Conservation (phyloP, 139 green algal species). For the Chlorella sp. region DNA sequence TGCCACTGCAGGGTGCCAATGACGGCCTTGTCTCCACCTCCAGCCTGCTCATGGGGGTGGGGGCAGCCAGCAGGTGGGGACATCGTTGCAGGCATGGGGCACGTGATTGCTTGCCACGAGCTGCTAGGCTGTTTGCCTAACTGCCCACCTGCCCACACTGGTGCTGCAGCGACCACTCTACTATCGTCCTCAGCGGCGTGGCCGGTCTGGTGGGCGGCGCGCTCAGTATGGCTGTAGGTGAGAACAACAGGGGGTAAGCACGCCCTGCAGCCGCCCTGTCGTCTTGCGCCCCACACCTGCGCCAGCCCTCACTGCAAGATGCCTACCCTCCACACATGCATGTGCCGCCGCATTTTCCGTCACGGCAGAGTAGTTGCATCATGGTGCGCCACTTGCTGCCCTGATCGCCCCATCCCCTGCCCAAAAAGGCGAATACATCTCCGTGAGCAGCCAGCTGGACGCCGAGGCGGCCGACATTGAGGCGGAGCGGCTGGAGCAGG, state of each 20-base stretch:
- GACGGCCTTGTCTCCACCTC: slow-evolving; percentile 71
- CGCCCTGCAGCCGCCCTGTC: no score
- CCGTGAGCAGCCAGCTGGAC: slow-evolving; percentile 65
- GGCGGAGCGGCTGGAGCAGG: slow-evolving; percentile 65
- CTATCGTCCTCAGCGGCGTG: slow-evolving; percentile 61
- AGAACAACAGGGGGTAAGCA: no score
- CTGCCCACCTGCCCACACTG: background rate
- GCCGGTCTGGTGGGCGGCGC: slow-evolving; percentile 72
- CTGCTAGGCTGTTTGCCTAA: no score
- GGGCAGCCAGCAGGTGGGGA: slow-evolving; percentile 20
- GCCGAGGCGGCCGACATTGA: slow-evolving; percentile 79
- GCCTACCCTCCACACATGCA: no score
- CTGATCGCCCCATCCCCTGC: background rate
- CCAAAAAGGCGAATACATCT: slow-evolving; percentile 72
- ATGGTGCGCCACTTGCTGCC: background rate
- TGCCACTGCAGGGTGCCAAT: slow-evolving; percentile 44
- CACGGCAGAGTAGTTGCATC: no score
- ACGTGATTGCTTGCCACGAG: background rate
- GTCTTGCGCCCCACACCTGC: no score
- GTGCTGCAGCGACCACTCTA: slow-evolving; percentile 40
- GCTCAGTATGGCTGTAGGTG: slow-evolving; percentile 44
- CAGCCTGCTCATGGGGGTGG: slow-evolving; percentile 71
- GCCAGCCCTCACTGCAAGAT: no score
- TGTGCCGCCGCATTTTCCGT: no score
- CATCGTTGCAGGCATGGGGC: background rate